Base-by-base conservation (phyloP, 805 yeast genomes). In the Wickerhamiella hasegawae region DNA sequence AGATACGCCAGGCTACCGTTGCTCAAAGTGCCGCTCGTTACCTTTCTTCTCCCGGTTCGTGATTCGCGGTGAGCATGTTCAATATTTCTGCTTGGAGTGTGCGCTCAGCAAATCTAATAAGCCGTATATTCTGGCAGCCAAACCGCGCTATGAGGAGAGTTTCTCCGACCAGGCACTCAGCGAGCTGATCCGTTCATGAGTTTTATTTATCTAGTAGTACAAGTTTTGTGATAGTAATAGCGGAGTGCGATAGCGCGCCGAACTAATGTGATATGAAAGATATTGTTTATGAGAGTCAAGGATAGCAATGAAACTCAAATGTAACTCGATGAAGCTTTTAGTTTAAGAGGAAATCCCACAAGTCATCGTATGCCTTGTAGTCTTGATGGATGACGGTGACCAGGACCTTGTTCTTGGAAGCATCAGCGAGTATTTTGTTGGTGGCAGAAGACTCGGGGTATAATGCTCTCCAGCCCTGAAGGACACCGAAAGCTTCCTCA, bases 381-480 rank as follows among this genome's bases (percentile, higher is more conserved):
- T n/a, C n/a, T n/a, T 85, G 95, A 53, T 81, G 83, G 21, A 87
- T 76, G 42, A 87, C 65, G 29, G 94, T 77, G n/a, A 84, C 83
- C 46, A 90, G 63, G 45, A 70, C 72, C 44, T 78, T 80, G 35
- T 71, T 66, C 26, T 72, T 65, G 51, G 73, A 66, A 24, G 83
- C 65, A 15, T 61, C 52, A 37, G 69, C 68, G 43, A 90, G 66
- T 46, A 87, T 65, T 32, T 69, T 58, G 48, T 66, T 70, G n/a
- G 84, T 60, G 18, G 58, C 58, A 36, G 57, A 58, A 46, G 56
- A 53, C 57, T 58, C 61, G 44, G 73, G 68, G 53, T 84, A 90
- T 37, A 90, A 63, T 43, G 76, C 66, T 32, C 78, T 79, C 99
- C 99, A 90, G 54, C 85, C 94, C 28, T 65, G 58, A 90, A 96